A percentile compares a stretch with the other conserved stretches of the same genome.
These are phyloP conservation scores for Pugionium cornutum DNA, from an alignment of 345 rosid species.

Conservation along the genomic window DNA sequence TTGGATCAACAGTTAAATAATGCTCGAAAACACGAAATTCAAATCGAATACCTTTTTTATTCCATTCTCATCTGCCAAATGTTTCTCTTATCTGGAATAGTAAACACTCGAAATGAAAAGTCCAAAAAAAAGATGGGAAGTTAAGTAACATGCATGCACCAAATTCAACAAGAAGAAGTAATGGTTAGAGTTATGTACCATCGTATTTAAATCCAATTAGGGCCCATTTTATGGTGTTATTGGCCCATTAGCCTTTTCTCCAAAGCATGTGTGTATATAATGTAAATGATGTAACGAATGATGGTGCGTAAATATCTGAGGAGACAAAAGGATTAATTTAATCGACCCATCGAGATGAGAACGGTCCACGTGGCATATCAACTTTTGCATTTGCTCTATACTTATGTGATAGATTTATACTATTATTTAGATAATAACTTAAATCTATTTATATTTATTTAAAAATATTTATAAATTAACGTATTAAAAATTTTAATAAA, in stretches of 20 bases:
- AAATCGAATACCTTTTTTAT: too few relatives aligned
- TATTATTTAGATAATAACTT: too few relatives aligned
- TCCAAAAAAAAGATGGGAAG: conserved; percentile 27
- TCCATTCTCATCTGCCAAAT: too few relatives aligned
- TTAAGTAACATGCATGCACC: conserved; percentile 34
- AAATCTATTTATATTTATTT: too few relatives aligned
- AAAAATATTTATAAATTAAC: too few relatives aligned
- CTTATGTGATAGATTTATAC: too few relatives aligned
- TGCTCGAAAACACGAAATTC: too few relatives aligned
- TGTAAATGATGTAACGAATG: conserved; percentile 15
- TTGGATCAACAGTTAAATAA: too few relatives aligned
- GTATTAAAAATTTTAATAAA: too few relatives aligned
- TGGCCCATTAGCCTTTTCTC: conserved; percentile 34
- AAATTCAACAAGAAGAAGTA: conserved; percentile 20
- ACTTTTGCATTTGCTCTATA: too few relatives aligned
- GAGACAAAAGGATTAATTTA: conserved; percentile 34
- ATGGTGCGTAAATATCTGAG: conserved; percentile 15
- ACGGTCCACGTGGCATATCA: too few relatives aligned
- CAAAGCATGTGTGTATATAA: background rate
- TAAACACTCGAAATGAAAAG: conserved; percentile 21
- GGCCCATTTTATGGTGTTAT: conserved; percentile 31
- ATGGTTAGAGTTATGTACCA: conserved; percentile 33
- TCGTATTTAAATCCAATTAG: conserved; percentile 21
- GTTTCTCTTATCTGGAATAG: conserved; percentile 1
- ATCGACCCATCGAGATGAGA: conserved; percentile 24